Evolutionary conservation across 495 filamentous ascomycete species (phyloP).

Genomic region (Immersiella caudata): DNA sequence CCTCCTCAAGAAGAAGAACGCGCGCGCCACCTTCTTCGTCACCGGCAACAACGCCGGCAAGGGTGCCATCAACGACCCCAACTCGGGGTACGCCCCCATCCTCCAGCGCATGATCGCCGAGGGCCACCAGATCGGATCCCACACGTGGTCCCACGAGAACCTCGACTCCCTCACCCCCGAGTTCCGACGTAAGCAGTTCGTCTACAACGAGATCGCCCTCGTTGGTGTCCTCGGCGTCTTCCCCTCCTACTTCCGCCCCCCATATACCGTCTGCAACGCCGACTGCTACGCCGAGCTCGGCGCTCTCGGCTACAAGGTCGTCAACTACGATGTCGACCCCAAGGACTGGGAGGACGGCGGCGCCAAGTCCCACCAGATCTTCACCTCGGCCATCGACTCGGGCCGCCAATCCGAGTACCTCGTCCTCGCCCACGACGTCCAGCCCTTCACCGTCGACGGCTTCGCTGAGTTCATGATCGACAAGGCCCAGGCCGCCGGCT

Average conservation of each 20-base stretch:
- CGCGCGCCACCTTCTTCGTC: slow-evolving; percentile 71
- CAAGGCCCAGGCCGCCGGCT: slow-evolving; percentile 53
- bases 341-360: slow-evolving; percentile 64
- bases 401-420: slow-evolving; percentile 34
- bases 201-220: slow-evolving; percentile 70
- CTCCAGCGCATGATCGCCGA: slow-evolving; percentile 57
- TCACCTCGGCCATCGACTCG: slow-evolving; percentile 53
- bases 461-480: slow-evolving; percentile 66
- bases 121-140: slow-evolving; percentile 71
- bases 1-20: slow-evolving; percentile 56
- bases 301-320: slow-evolving; percentile 64
- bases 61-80: slow-evolving; percentile 52
- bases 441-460: slow-evolving; percentile 65
- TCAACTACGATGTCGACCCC: slow-evolving; percentile 68
- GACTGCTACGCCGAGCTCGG: slow-evolving; percentile 53
- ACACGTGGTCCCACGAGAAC: slow-evolving; percentile 74
- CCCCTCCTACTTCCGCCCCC: slow-evolving; percentile 77
- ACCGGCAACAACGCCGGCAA: slow-evolving; percentile 44
- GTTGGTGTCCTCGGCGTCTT: slow-evolving; percentile 65
- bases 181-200: slow-evolving; percentile 60
- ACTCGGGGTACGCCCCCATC: slow-evolving; percentile 32
- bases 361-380: slow-evolving; percentile 53
- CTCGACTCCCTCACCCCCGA: slow-evolving; percentile 54
- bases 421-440: slow-evolving; percentile 64
- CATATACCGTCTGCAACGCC: slow-evolving; percentile 59